These are phyloP conservation scores for Castanea mollissima DNA, from an alignment of 306 rosid species.

Conservation along the genomic window DNA sequence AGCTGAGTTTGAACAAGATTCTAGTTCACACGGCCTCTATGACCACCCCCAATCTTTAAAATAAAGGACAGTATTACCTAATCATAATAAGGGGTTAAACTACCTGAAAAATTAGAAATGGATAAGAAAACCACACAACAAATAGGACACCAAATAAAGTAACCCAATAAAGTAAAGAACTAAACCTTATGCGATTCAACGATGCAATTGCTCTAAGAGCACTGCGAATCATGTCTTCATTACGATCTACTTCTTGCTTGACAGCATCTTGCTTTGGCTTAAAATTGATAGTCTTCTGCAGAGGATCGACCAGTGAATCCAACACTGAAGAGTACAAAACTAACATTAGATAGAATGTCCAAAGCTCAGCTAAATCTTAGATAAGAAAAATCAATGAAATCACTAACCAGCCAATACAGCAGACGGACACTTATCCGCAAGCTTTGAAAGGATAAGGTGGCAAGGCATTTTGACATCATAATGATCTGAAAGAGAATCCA, in stretches of 20 bases:
- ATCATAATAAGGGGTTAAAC: neutral
- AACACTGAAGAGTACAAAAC: conserved; percentile 53
- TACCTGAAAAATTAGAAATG: neutral
- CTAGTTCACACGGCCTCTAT: no score
- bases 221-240: conserved; percentile 99
- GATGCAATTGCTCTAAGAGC: conserved; percentile 97
- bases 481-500: conserved; percentile 60
- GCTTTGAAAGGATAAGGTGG: conserved; percentile 94
- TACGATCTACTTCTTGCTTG: conserved; percentile 99
- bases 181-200: conserved; percentile 87
- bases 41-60: neutral
- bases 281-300: conserved; percentile 90
- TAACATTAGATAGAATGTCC: conserved; percentile 6
- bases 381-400: conserved; percentile 3
- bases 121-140: neutral
- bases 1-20: no score
- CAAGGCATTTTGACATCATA: conserved; percentile 99
- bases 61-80: neutral
- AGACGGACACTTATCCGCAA: conserved; percentile 95
- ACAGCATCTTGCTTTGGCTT: conserved; percentile 99
- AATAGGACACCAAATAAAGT: neutral
- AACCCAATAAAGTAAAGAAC: conserved; percentile 22
- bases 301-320: conserved; percentile 98
- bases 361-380: conserved; percentile 3
- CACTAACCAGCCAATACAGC: conserved; percentile 90